phyloP scores from a whole-genome alignment of 306 rosid species.

The Canavalia gladiata region DNA sequence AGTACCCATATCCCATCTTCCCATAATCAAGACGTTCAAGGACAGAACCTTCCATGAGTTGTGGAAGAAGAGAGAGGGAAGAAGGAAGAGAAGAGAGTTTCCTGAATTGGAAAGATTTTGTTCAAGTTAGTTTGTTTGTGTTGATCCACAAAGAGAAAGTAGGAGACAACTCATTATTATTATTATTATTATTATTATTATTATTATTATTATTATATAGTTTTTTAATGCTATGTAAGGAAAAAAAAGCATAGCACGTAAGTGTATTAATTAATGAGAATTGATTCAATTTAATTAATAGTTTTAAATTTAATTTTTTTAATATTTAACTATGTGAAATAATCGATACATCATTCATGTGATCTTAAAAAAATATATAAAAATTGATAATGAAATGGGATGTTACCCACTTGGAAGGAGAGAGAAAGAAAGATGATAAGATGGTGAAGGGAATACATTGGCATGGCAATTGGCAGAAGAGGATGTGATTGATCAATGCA shows the following conservation, averaged over 20 bases:
- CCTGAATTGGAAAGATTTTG: constrained; percentile 62
- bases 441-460: constrained; percentile 7
- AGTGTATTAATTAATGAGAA: no score
- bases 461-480: constrained; percentile 35
- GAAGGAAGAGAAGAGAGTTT: constrained; percentile 48
- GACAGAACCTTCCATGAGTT: constrained; percentile 77
- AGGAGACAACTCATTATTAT: neutral
- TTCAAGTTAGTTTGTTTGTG: constrained; percentile 40
- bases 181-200: constrained; percentile 5
- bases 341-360: no score
- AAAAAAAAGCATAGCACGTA: no score
- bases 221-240: constrained; percentile 22
- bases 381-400: constrained; percentile 1
- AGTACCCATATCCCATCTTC: constrained; percentile 95
- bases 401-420: constrained; percentile 55
- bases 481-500: constrained; percentile 31
- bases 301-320: no score
- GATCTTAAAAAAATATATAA: neutral
- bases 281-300: no score
- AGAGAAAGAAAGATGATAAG: constrained; percentile 54
- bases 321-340: no score
- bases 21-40: constrained; percentile 89
- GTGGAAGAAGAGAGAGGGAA: constrained; percentile 36
- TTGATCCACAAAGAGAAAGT: constrained; percentile 47
- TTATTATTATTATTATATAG: neutral